A percentile compares a stretch with the other conserved stretches of the same genome.
These are phyloP conservation scores for Gynandropsis gynandra DNA, from an alignment of 345 rosid species.

Conservation along the genomic window DNA sequence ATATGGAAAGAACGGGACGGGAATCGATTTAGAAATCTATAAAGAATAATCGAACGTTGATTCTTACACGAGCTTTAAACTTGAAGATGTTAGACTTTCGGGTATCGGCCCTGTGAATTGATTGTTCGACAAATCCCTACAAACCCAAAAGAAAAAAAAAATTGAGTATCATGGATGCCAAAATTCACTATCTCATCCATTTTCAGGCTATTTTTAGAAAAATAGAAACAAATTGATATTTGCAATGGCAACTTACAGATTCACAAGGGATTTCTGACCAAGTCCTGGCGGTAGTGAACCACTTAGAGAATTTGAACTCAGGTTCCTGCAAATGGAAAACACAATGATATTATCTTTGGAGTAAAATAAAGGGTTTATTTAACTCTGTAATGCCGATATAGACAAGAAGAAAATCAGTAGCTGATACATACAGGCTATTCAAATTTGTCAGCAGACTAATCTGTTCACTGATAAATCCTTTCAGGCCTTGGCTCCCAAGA, in stretches of 20 bases:
- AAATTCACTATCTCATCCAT: too few relatives aligned
- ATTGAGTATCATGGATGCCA: too few relatives aligned
- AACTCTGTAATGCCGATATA: slow-evolving; percentile 5
- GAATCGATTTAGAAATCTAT: too few relatives aligned
- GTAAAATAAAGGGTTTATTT: slow-evolving; percentile 1
- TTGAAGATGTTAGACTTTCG: slow-evolving; percentile 60
- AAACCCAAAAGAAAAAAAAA: slow-evolving; percentile 16
- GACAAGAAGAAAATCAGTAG: slow-evolving; percentile 9
- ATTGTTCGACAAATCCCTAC: slow-evolving; percentile 85
- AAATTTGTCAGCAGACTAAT: slow-evolving; percentile 71
- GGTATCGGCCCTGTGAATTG: slow-evolving; percentile 79
- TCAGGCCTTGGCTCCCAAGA: slow-evolving; percentile 86
- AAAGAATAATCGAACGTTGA: too few relatives aligned
- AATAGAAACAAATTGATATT: too few relatives aligned
- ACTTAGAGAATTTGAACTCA: slow-evolving; percentile 69
- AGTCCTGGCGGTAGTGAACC: slow-evolving; percentile 69
- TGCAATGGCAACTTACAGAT: slow-evolving; percentile 51
- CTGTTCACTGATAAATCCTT: slow-evolving; percentile 76
- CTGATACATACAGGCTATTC: slow-evolving; percentile 78
- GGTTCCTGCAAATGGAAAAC: slow-evolving; percentile 46
- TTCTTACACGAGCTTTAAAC: slow-evolving; percentile 66
- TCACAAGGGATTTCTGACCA: slow-evolving; percentile 63
- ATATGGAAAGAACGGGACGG: too few relatives aligned
- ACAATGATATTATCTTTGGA: neutral
- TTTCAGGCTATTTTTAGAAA: too few relatives aligned